phyloP scores from a whole-genome alignment of 225 moss, liverwort and hornwort species.

The Sphagnum tenellum region DNA sequence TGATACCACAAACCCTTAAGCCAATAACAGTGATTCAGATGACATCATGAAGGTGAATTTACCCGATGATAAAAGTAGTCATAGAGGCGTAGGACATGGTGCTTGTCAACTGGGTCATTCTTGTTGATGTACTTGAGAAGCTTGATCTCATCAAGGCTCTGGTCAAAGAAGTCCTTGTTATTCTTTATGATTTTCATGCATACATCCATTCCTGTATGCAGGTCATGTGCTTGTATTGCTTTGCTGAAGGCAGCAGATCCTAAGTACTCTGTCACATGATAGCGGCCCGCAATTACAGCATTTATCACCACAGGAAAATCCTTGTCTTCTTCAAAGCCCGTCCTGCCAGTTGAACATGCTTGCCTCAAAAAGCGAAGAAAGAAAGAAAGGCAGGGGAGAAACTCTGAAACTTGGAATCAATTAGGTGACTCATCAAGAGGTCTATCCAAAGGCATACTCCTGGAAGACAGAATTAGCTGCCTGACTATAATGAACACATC shows the following conservation, averaged over 20 bases:
- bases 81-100: conserved; percentile 65
- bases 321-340: conserved; percentile 72
- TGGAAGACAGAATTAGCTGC: no score
- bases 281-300: conserved; percentile 79
- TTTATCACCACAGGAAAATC: conserved; percentile 68
- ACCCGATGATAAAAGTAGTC: conserved; percentile 99
- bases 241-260: conserved; percentile 99
- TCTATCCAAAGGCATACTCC: no score
- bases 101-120: conserved; percentile 89
- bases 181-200: conserved; percentile 94
- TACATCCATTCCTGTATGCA: conserved; percentile 95
- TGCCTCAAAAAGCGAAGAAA: no score
- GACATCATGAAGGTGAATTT: conserved; percentile 1
- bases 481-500: no score
- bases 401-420: no score
- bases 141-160: conserved; percentile 98
- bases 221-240: conserved; percentile 96
- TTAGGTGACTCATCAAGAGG: no score
- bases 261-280: conserved; percentile 95
- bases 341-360: conserved; percentile 17
- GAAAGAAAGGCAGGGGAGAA: no score
- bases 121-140: conserved; percentile 98
- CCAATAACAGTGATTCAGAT: no score
- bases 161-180: conserved; percentile 98
- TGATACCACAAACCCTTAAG: no score